These are phyloP conservation scores for Aureococcus anophagefferens DNA, from an alignment of 108 stramenopile species.

Conservation along the genomic window DNA sequence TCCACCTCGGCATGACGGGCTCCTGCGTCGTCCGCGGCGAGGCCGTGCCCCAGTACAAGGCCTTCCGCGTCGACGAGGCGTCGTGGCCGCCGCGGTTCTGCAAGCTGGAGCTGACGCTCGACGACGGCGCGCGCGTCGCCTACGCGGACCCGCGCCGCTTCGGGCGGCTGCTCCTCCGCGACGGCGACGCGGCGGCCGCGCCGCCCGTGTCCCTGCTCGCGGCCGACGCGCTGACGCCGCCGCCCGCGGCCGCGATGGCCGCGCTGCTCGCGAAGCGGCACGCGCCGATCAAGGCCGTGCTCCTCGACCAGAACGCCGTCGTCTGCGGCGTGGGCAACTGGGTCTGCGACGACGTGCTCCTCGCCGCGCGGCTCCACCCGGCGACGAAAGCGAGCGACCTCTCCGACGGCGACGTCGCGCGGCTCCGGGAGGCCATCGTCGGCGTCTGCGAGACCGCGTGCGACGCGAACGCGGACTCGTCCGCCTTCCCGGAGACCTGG, in stretches of 20 bases:
- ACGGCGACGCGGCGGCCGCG: no score
- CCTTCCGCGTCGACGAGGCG: background rate
- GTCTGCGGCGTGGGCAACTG: slow-evolving; percentile 12
- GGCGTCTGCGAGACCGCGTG: background rate
- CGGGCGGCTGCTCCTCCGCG: background rate
- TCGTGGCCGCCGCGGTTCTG: slow-evolving; percentile 6
- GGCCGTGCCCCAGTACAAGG: slow-evolving; percentile 1
- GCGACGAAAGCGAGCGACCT: background rate
- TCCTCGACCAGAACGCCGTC: slow-evolving; percentile 9
- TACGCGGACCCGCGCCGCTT: slow-evolving; percentile 8
- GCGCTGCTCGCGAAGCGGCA: background rate
- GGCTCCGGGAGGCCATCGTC: background rate
- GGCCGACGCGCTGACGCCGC: background rate
- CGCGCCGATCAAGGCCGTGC: slow-evolving; percentile 8
- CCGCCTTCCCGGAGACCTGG: slow-evolving; percentile 2
- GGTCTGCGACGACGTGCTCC: slow-evolving; percentile 10
- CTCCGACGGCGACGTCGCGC: background rate
- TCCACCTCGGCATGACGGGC: slow-evolving; percentile 18
- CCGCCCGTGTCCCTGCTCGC: background rate
- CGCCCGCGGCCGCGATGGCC: background rate
- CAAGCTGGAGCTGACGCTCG: slow-evolving; percentile 1
- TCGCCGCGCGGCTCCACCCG: background rate
- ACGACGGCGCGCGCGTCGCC: slow-evolving; percentile 5
- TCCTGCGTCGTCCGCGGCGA: background rate
- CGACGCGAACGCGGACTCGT: background rate